A percentile compares a stretch with the other conserved stretches of the same genome.
Evolutionary conservation across 2,329 filamentous ascomycete species (phyloP).

Genomic region (Monosporascus sp.): DNA sequence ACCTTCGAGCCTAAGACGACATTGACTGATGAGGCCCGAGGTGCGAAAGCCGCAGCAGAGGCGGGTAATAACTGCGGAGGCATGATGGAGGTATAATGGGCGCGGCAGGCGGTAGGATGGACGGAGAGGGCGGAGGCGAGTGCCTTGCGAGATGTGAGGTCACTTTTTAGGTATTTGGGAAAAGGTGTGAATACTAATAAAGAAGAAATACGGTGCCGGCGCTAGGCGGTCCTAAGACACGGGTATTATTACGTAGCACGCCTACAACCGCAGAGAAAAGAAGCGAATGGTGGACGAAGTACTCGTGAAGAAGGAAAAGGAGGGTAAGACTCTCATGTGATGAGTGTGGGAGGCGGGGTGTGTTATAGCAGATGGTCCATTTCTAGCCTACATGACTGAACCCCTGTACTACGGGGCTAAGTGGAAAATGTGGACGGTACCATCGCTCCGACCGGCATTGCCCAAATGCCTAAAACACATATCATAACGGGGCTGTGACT

Average conservation of each 20-base stretch:
- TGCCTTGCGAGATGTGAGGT: conserved; percentile 18
- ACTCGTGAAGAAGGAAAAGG: conserved; percentile 49
- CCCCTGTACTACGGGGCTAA: too few relatives aligned
- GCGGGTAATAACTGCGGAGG: conserved; percentile 89
- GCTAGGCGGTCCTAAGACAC: conserved; percentile 50
- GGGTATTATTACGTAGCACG: conserved; percentile 57
- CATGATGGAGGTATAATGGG: conserved; percentile 51
- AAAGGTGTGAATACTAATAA: conserved; percentile 37
- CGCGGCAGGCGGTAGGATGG: conserved; percentile 19
- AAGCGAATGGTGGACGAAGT: conserved; percentile 54
- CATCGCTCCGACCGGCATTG: too few relatives aligned
- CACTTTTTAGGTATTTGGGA: conserved; percentile 26
- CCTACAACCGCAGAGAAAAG: conserved; percentile 53
- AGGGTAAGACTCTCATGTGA: conserved; percentile 40
- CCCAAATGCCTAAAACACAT: too few relatives aligned
- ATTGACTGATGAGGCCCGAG: conserved; percentile 82
- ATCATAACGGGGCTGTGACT: too few relatives aligned
- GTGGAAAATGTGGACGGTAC: too few relatives aligned
- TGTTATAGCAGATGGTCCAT: conserved; percentile 35
- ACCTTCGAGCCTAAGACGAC: conserved; percentile 89
- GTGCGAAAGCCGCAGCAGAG: conserved; percentile 93
- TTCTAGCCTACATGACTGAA: neutral
- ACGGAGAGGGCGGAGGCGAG: conserved; percentile 22
- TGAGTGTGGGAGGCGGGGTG: conserved; percentile 41
- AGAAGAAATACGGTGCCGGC: conserved; percentile 37